Base-by-base conservation (phyloP, 192 early-diverging fungal species). In the Haplosporangium gracile region DNA sequence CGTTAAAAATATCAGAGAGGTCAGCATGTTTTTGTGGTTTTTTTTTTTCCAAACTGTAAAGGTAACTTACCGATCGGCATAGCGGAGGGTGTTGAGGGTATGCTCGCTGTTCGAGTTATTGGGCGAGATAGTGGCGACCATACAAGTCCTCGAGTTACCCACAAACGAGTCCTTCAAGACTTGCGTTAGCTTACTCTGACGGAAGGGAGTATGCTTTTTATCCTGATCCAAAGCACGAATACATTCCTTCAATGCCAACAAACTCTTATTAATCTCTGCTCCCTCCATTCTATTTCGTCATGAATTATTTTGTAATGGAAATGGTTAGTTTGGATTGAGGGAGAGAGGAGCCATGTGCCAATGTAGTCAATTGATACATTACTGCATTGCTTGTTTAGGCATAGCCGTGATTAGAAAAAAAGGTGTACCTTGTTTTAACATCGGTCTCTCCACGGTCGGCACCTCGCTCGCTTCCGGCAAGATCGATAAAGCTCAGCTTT, bases 231-330 rank as follows among this genome's bases (percentile, higher is more conserved):
- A 87, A 2, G 99, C 97, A 71, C 98, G 95, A 88, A 99, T 99
- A 80, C 98, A 99, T 82, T 99, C 98, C 88, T 99, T 99, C 77
- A 99, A 88, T 0, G 99, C 99, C 74, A 99, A 89, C 79, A 99
- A 90, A 85, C 97, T 97, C 89, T 99, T 99, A 92, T 99, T 99
- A 91, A 99, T 99, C 90, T 99, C 98, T 1, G 98, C 96, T 20
- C 98, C 99, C 84, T 99, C 98, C 97, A 98, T 98, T 83, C 97
- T 94, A 85, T 29, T 79, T 72, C 20, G 51, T 29, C 36, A 36
- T 36, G 2, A 36, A 36, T 36, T 36, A 36, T 36, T 36, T 36
- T 36, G 36, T 36, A 2, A 36, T 36, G 15, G 0, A 13, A 75
- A 74, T 2, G 1, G 32, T 60, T 45, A 40, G 39, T 29, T 3